phyloP scores from a whole-genome alignment of 2,329 filamentous ascomycete species.

The Balansia obtecta region DNA sequence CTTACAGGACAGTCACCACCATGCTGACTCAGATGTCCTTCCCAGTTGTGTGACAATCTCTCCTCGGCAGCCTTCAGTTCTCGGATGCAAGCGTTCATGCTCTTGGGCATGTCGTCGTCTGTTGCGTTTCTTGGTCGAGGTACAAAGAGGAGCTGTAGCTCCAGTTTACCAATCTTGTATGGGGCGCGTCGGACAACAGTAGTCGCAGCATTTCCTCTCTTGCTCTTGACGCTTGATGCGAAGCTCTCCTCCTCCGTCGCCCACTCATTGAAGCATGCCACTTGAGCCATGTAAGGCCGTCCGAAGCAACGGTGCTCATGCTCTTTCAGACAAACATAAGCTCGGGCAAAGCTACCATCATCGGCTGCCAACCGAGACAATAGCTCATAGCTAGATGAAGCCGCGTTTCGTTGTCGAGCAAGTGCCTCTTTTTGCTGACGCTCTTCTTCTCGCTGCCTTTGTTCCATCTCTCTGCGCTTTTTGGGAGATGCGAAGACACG shows the following conservation, averaged over 20 bases:
- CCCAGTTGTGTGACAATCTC: conserved; percentile 63
- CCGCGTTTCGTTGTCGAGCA: conserved; percentile 47
- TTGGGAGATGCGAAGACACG: conserved; percentile 88
- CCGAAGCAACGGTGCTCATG: conserved; percentile 84
- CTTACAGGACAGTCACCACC: conserved; percentile 94
- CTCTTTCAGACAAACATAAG: conserved; percentile 88
- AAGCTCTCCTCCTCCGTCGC: conserved; percentile 71
- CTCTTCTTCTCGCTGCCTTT: conserved; percentile 71
- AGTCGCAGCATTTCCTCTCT: conserved; percentile 57
- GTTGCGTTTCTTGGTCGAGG: conserved; percentile 76
- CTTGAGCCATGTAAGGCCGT: conserved; percentile 73
- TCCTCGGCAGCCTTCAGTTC: conserved; percentile 88
- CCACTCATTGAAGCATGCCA: conserved; percentile 98
- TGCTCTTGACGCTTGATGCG: conserved; percentile 86
- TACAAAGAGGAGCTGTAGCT: conserved; percentile 88
- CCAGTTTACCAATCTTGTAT: conserved; percentile 93
- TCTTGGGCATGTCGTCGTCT: conserved; percentile 98
- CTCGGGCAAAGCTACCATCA: conserved; percentile 87
- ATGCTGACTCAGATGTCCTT: conserved; percentile 88
- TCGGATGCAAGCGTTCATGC: conserved; percentile 91
- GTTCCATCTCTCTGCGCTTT: conserved; percentile 90
- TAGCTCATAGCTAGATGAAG: conserved; percentile 72
- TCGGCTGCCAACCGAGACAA: conserved; percentile 76
- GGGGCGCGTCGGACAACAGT: conserved; percentile 70
- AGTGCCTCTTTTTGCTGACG: conserved; percentile 51